A percentile compares a stretch with the other conserved stretches of the same genome.
These are phyloP conservation scores for Rubus idaeus DNA, from an alignment of 306 rosid genomes.

Conservation along the genomic window DNA sequence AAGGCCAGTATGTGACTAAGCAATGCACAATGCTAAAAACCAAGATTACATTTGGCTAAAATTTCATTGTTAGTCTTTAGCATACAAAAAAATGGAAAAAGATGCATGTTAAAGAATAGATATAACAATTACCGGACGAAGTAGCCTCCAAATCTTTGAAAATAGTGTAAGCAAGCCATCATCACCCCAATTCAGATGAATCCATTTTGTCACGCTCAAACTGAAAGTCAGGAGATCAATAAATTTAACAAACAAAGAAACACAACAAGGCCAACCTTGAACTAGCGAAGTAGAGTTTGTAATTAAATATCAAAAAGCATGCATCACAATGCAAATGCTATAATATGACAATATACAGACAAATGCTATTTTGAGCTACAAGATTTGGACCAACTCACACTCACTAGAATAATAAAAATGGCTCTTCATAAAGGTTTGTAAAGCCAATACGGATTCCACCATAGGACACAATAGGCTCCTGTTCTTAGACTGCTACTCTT, in stretches of 20 bases:
- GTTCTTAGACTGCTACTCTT: background rate
- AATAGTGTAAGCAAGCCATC: slow-evolving; percentile 78
- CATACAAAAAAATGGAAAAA: background rate
- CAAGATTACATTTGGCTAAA: slow-evolving; percentile 2
- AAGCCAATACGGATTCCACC: background rate
- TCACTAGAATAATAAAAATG: background rate
- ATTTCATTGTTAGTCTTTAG: background rate
- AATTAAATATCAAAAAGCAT: background rate
- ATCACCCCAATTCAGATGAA: slow-evolving; percentile 97
- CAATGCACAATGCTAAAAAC: background rate
- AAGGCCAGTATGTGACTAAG: slow-evolving; percentile 5
- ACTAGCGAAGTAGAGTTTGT: background rate
- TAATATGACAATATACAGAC: background rate
- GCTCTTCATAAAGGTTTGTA: background rate
- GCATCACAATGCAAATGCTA: background rate
- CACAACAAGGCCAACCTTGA: slow-evolving; percentile 13
- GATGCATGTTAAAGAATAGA: slow-evolving; percentile 8
- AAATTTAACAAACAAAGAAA: slow-evolving; percentile 16
- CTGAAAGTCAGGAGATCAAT: slow-evolving; percentile 51
- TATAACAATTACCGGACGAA: slow-evolving; percentile 58
- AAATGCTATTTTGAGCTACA: background rate
- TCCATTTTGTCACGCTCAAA: slow-evolving; percentile 94
- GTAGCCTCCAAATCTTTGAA: slow-evolving; percentile 78
- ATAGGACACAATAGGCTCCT: background rate
- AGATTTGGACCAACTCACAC: background rate